These are phyloP conservation scores for Agaricus sinodeliciosus DNA, from an alignment of 768 basidiomycete genomes.

Conservation along the genomic window DNA sequence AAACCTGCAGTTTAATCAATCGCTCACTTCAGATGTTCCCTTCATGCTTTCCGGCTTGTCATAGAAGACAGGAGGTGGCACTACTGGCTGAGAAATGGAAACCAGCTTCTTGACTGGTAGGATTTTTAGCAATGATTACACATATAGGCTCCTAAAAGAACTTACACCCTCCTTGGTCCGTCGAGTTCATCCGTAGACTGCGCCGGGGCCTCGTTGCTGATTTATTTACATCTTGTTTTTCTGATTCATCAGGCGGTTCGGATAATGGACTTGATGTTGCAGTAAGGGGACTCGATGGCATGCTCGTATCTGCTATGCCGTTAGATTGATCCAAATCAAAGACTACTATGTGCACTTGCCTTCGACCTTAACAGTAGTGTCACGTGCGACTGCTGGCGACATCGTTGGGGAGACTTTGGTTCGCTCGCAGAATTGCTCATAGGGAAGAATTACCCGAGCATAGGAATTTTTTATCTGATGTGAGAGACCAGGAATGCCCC, in stretches of 20 bases:
- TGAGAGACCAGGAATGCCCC: conserved; percentile 74
- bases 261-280: conserved; percentile 72
- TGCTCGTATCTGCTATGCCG: conserved; percentile 33
- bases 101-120: conserved; percentile 27
- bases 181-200: conserved; percentile 43
- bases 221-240: conserved; percentile 48
- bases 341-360: conserved; percentile 24
- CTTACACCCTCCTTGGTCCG: conserved; percentile 40
- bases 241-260: conserved; percentile 74
- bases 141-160: conserved; percentile 13
- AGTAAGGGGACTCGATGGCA: conserved; percentile 72
- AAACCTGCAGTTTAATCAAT: conserved; percentile 18
- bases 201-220: conserved; percentile 39
- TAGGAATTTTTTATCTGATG: conserved; percentile 90
- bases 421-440: conserved; percentile 81
- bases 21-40: conserved; percentile 47
- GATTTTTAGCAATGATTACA: conserved; percentile 9
- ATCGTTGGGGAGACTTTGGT: conserved; percentile 59
- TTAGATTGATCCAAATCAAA: conserved; percentile 28
- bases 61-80: conserved; percentile 42
- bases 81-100: conserved; percentile 26
- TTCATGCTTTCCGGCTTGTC: conserved; percentile 39
- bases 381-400: conserved; percentile 38
- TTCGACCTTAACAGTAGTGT: conserved; percentile 45
- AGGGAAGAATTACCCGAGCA: conserved; percentile 88